Conservation (phyloP, 805 yeast genomes). For the Dipodascopsis uninucleata region DNA sequence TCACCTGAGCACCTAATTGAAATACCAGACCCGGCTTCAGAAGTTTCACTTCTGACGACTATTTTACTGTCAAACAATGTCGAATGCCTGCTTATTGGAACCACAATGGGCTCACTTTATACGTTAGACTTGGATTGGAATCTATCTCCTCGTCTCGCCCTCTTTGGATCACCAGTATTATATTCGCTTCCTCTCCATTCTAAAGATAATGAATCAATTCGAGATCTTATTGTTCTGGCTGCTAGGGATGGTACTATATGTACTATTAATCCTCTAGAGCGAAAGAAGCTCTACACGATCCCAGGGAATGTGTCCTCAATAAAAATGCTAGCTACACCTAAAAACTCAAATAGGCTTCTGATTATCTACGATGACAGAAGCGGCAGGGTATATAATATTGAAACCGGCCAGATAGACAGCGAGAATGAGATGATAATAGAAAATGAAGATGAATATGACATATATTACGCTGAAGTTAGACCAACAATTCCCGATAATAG, state of each 20-base stretch:
- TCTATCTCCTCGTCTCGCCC: slow-evolving; percentile 17
- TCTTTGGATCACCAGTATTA: slow-evolving; percentile 23
- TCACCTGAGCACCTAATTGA: slow-evolving; percentile 17
- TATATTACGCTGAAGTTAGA: slow-evolving; percentile 16
- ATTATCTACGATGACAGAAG: slow-evolving; percentile 20
- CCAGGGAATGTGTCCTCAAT: slow-evolving; percentile 25
- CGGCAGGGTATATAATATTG: slow-evolving; percentile 17
- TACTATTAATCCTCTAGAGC: slow-evolving; percentile 10
- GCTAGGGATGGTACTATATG: slow-evolving; percentile 25
- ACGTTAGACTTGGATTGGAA: slow-evolving; percentile 12
- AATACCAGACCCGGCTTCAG: slow-evolving; percentile 16
- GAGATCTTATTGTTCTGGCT: slow-evolving; percentile 19
- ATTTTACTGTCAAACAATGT: slow-evolving; percentile 1
- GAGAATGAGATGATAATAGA: slow-evolving; percentile 14
- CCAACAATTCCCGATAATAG: slow-evolving; percentile 23
- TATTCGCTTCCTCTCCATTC: slow-evolving; percentile 11
- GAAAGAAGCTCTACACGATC: slow-evolving; percentile 18
- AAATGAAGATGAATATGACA: slow-evolving; percentile 26
- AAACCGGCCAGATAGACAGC: slow-evolving; percentile 23
- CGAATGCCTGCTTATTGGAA: slow-evolving; percentile 19
- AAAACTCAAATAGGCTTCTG: slow-evolving; percentile 17
- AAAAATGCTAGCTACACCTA: slow-evolving; percentile 16
- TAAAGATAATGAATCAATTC: slow-evolving; percentile 2
- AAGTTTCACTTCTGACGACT: slow-evolving; percentile 11
- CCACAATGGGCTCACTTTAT: slow-evolving; percentile 17